phyloP scores from a whole-genome alignment of 495 filamentous ascomycete genomes.

The Xylaria palmicola region DNA sequence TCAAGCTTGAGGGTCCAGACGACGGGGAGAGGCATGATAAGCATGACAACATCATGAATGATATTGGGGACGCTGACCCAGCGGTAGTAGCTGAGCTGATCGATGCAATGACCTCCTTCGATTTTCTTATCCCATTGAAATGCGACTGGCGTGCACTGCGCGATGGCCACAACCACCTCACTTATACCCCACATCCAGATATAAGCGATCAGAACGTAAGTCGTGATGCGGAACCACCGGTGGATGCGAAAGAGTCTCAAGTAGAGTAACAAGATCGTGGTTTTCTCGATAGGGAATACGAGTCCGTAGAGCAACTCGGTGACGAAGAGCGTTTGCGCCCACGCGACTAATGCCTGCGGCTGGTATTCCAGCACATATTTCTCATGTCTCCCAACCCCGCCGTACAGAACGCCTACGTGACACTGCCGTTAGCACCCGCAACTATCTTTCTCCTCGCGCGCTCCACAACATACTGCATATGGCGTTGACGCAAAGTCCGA shows the following conservation, averaged over 20 bases:
- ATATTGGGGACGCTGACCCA: slow-evolving; percentile 12
- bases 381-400: slow-evolving; percentile 13
- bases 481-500: slow-evolving; percentile 8
- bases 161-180: slow-evolving; percentile 46
- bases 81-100: slow-evolving; percentile 6
- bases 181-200: slow-evolving; percentile 34
- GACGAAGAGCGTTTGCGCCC: slow-evolving; percentile 7
- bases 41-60: slow-evolving; percentile 13
- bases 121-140: slow-evolving; percentile 33
- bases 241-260: slow-evolving; percentile 29
- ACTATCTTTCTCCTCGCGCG: background rate
- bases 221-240: slow-evolving; percentile 11
- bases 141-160: slow-evolving; percentile 45
- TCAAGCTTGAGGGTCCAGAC: slow-evolving; percentile 18
- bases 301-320: slow-evolving; percentile 13
- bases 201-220: slow-evolving; percentile 26
- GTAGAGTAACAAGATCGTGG: slow-evolving; percentile 33
- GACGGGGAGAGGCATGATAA: slow-evolving; percentile 8
- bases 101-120: slow-evolving; percentile 4
- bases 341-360: background rate
- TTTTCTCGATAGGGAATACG: slow-evolving; percentile 24
- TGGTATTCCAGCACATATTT: slow-evolving; percentile 1
- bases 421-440: background rate
- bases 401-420: slow-evolving; percentile 1
- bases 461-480: slow-evolving; percentile 8